A percentile compares a stretch with the other conserved stretches of the same genome.
phyloP scores from a whole-genome alignment of 2,329 filamentous ascomycete species.

The Aspergillus candidus region DNA sequence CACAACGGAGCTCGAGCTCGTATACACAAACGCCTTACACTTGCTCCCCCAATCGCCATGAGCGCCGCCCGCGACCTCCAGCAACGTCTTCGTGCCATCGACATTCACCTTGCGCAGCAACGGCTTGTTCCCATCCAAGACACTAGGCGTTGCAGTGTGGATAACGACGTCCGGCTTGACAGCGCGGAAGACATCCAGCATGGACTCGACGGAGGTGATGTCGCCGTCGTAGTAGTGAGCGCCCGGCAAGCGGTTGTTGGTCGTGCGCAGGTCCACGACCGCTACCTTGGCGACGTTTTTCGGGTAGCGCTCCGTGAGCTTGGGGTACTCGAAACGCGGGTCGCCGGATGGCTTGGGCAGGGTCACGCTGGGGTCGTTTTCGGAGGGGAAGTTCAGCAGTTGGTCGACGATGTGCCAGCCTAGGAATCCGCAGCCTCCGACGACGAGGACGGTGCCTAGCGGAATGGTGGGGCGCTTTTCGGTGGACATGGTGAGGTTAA shows the following conservation, averaged over 20 bases:
- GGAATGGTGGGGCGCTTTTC: constrained; percentile 28
- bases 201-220: constrained; percentile 61
- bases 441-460: constrained; percentile 67
- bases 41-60: constrained; percentile 55
- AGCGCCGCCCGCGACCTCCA: constrained; percentile 62
- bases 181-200: constrained; percentile 59
- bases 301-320: constrained; percentile 37
- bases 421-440: constrained; percentile 79
- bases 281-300: constrained; percentile 50
- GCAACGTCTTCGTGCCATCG: constrained; percentile 70
- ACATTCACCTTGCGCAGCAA: constrained; percentile 80
- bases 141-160: constrained; percentile 74
- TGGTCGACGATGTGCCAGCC: constrained; percentile 76
- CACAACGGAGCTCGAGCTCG: constrained; percentile 79
- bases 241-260: constrained; percentile 58
- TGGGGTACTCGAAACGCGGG: constrained; percentile 33
- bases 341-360: constrained; percentile 32
- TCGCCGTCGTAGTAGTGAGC: constrained; percentile 69
- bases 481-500: constrained; percentile 20
- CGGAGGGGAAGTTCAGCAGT: constrained; percentile 56
- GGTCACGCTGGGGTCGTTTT: constrained; percentile 34
- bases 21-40: constrained; percentile 76
- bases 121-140: constrained; percentile 47
- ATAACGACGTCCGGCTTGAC: constrained; percentile 76
- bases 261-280: constrained; percentile 67